Percentiles rank a stretch among this genome's conserved stretches.
These are phyloP conservation scores for Teratosphaeria pseudoeucalypti DNA, from an alignment of 2,329 filamentous ascomycete species.

Conservation along the genomic window DNA sequence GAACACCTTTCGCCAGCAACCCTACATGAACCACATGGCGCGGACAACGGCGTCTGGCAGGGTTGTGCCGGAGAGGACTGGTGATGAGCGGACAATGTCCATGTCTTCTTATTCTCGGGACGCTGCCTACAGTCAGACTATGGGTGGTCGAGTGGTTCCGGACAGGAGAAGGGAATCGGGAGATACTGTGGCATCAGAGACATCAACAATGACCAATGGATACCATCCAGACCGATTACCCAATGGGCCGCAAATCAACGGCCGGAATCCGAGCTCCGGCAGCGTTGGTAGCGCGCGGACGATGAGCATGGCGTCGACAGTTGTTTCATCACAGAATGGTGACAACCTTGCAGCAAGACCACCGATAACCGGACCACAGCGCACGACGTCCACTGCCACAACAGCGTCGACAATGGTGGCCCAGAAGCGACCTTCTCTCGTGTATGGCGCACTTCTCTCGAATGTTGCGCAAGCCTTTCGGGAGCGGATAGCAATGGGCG, in stretches of 20 bases:
- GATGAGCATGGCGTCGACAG: conserved; percentile 88
- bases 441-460: conserved; percentile 91
- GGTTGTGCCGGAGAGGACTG: conserved; percentile 75
- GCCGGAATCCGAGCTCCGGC: conserved; percentile 17
- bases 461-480: conserved; percentile 86
- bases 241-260: conserved; percentile 13
- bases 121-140: conserved; percentile 71
- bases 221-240: conserved; percentile 16
- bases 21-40: conserved; percentile 57
- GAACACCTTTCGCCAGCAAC: conserved; percentile 67
- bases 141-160: conserved; percentile 85
- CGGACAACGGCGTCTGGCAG: conserved; percentile 85
- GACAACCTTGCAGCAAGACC: background rate
- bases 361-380: conserved; percentile 9
- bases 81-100: conserved; percentile 87
- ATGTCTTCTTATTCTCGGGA: conserved; percentile 77
- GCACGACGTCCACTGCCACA: conserved; percentile 30
- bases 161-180: conserved; percentile 54
- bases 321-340: conserved; percentile 39
- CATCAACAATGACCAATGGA: conserved; percentile 20
- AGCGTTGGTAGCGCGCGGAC: conserved; percentile 47
- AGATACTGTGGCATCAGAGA: conserved; percentile 14
- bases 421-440: conserved; percentile 63
- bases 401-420: conserved; percentile 41
- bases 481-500: conserved; percentile 73